Percentiles rank a stretch among this genome's conserved stretches.
Evolutionary conservation across 805 yeast genomes (phyloP).

Genomic region (Vanderwaltozyma tropicalis): DNA sequence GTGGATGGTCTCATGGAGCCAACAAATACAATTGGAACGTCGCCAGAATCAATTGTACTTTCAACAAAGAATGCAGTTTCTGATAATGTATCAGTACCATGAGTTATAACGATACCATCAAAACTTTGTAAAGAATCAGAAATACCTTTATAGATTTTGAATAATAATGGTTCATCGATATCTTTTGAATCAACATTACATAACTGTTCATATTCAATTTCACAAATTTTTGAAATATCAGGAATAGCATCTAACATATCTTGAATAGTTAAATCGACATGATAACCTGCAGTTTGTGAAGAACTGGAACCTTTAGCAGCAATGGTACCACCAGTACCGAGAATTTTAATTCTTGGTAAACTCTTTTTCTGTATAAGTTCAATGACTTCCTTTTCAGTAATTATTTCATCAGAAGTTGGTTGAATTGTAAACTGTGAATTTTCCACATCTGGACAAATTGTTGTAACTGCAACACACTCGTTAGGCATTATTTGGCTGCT

Average conservation of each 20-base stretch:
- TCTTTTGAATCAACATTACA: conserved; percentile 54
- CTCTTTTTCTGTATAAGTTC: conserved; percentile 4
- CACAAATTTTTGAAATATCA: conserved; percentile 43
- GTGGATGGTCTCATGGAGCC: conserved; percentile 72
- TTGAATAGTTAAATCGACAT: conserved; percentile 41
- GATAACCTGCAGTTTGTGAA: conserved; percentile 45
- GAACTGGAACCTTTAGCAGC: conserved; percentile 41
- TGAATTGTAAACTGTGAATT: conserved; percentile 23
- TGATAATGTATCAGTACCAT: conserved; percentile 63
- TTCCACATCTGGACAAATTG: conserved; percentile 27
- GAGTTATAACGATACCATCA: conserved; percentile 56
- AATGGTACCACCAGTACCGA: conserved; percentile 53
- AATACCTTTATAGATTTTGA: conserved; percentile 38
- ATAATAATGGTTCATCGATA: conserved; percentile 37
- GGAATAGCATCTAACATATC: conserved; percentile 46
- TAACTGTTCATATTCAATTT: conserved; percentile 51
- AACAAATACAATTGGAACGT: conserved; percentile 53
- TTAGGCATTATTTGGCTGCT: conserved; percentile 17
- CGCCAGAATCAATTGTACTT: conserved; percentile 34
- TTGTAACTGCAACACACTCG: conserved; percentile 22
- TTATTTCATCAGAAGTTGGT: neutral
- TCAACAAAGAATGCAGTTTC: conserved; percentile 59
- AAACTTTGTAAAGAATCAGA: conserved; percentile 34
- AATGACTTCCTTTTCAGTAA: neutral
- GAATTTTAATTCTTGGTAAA: conserved; percentile 35